These are phyloP conservation scores for Trichodelitschia bisporula DNA, from an alignment of 495 filamentous ascomycete species.

Conservation along the genomic window DNA sequence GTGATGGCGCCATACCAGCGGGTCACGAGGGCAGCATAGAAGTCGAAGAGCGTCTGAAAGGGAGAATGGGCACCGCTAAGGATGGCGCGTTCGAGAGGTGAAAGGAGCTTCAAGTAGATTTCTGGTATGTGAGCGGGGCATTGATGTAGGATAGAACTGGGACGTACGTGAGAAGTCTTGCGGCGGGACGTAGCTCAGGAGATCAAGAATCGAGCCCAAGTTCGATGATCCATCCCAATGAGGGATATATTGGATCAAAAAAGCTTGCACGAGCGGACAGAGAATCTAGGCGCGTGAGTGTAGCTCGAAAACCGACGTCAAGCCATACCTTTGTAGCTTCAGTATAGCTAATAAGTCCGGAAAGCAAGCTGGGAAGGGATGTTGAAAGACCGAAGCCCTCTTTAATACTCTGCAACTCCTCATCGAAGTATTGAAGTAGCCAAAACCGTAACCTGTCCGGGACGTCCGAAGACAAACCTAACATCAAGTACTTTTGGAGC, in stretches of 20 bases:
- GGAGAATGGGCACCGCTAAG: slow-evolving; percentile 21
- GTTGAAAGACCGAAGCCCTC: slow-evolving; percentile 1
- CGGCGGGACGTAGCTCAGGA: neutral
- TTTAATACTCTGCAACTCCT: slow-evolving; percentile 6
- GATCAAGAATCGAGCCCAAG: neutral
- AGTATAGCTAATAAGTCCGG: slow-evolving; percentile 6
- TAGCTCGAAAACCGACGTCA: too few species aligned
- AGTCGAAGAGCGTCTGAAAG: slow-evolving; percentile 33
- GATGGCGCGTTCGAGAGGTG: slow-evolving; percentile 30
- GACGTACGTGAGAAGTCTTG: neutral
- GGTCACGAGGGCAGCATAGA: slow-evolving; percentile 45
- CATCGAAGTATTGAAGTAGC: slow-evolving; percentile 10
- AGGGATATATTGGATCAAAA: neutral
- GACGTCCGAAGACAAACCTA: slow-evolving; percentile 29
- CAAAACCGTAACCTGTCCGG: slow-evolving; percentile 9
- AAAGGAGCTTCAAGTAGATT: slow-evolving; percentile 23
- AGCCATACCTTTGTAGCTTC: neutral
- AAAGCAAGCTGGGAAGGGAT: slow-evolving; percentile 6
- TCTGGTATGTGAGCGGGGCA: slow-evolving; percentile 17
- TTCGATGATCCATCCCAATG: neutral
- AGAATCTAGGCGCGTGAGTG: too few species aligned
- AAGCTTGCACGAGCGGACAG: neutral
- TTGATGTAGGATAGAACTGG: neutral
- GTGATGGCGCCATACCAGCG: too few species aligned
- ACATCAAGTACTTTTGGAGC: slow-evolving; percentile 46